Percentiles rank a stretch among this genome's conserved stretches.
phyloP scores from a whole-genome alignment of 345 rosid species.

The Brassica carinata region DNA sequence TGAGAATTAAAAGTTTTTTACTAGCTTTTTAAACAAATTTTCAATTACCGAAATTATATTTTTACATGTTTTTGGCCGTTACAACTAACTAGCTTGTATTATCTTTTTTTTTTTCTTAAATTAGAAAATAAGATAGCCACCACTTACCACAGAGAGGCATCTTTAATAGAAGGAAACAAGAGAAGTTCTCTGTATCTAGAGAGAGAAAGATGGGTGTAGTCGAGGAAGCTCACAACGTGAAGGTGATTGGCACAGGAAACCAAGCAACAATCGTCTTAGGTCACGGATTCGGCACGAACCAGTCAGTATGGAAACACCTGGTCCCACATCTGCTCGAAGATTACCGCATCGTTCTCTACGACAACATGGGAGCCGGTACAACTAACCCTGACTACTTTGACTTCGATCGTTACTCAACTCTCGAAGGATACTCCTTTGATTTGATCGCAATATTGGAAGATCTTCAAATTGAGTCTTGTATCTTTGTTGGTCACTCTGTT shows the following conservation, averaged over 20 bases:
- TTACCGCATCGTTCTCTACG: conserved; percentile 68
- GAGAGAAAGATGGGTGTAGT: conserved; percentile 62
- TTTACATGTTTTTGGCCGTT: not conserved
- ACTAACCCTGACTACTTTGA: conserved; percentile 91
- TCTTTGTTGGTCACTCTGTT: conserved; percentile 83
- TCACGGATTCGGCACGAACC: conserved; percentile 94
- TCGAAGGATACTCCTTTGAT: conserved; percentile 81
- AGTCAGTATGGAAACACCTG: conserved; percentile 90
- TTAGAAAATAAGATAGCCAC: not conserved
- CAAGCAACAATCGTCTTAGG: conserved; percentile 60
- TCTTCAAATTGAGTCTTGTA: conserved; percentile 54
- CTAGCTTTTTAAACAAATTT: not conserved
- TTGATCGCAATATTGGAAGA: conserved; percentile 83
- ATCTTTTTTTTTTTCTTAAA: not conserved
- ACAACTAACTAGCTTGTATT: too few relatives aligned
- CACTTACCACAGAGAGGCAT: not conserved
- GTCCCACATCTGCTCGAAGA: conserved; percentile 78
- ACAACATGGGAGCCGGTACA: conserved; percentile 93
- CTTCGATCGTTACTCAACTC: conserved; percentile 65
- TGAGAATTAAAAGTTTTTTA: not conserved
- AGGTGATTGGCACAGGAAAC: conserved; percentile 65
- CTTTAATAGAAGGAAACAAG: not conserved
- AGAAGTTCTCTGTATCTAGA: not conserved
- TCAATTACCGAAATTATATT: not conserved
- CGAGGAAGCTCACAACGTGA: conserved; percentile 85